phyloP scores from a whole-genome alignment of 2,329 filamentous ascomycete genomes.

The Capronia epimyces region DNA sequence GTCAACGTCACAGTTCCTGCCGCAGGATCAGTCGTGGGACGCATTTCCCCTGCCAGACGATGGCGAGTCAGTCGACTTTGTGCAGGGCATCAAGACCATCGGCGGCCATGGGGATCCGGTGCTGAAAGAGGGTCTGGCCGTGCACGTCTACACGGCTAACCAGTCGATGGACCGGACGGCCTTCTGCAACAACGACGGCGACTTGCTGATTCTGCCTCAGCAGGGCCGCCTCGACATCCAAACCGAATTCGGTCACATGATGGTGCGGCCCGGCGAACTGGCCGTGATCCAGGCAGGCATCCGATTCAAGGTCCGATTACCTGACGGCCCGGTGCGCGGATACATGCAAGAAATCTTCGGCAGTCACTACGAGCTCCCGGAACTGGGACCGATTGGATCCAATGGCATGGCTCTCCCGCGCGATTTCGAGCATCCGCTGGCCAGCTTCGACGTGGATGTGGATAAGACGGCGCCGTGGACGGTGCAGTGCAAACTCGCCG shows the following conservation, averaged over 20 bases:
- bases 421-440: slow-evolving; percentile 60
- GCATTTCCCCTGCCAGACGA: slow-evolving; percentile 51
- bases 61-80: slow-evolving; percentile 47
- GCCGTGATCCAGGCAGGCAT: slow-evolving; percentile 61
- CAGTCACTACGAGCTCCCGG: slow-evolving; percentile 58
- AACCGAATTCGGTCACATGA: slow-evolving; percentile 61
- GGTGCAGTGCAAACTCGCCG: slow-evolving; percentile 59
- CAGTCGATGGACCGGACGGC: slow-evolving; percentile 53
- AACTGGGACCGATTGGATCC: slow-evolving; percentile 60
- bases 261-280: slow-evolving; percentile 62
- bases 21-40: slow-evolving; percentile 55
- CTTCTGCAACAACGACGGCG: slow-evolving; percentile 60
- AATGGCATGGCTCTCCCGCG: slow-evolving; percentile 61
- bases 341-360: slow-evolving; percentile 64
- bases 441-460: slow-evolving; percentile 47
- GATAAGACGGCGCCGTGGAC: slow-evolving; percentile 43
- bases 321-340: slow-evolving; percentile 54
- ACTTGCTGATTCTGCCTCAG: slow-evolving; percentile 61
- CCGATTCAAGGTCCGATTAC: slow-evolving; percentile 54
- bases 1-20: slow-evolving; percentile 51
- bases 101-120: slow-evolving; percentile 54
- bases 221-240: slow-evolving; percentile 61
- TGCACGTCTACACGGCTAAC: slow-evolving; percentile 53
- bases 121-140: slow-evolving; percentile 52
- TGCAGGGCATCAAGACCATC: slow-evolving; percentile 52